Percentiles rank a stretch among this genome's conserved stretches.
Evolutionary conservation across 169 alveolate species (phyloP).

Genomic region (Plasmodium knowlesi): DNA sequence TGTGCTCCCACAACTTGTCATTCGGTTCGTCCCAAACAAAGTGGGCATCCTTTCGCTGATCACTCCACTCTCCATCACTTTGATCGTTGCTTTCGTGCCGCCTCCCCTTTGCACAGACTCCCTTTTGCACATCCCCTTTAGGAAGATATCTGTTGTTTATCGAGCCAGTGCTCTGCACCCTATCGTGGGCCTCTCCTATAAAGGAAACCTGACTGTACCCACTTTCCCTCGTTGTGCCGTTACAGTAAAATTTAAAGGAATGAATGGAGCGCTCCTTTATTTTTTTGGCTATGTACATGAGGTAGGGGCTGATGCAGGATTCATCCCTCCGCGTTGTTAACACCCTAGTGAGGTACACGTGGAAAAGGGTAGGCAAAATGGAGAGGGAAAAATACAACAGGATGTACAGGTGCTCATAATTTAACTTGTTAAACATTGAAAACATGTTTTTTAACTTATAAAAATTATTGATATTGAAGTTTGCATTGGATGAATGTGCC

Average conservation of each 20-base stretch:
- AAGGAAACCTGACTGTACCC: background rate
- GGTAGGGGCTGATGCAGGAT: slow-evolving; percentile 2
- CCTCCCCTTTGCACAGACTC: background rate
- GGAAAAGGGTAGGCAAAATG: slow-evolving; percentile 32
- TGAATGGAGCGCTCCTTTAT: background rate
- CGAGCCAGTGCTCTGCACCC: background rate
- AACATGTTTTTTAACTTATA: slow-evolving; percentile 32
- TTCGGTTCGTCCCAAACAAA: background rate
- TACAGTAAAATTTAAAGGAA: background rate
- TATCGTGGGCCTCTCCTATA: background rate
- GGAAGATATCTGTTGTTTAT: background rate
- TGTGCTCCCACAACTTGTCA: slow-evolving; percentile 10
- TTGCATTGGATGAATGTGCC: background rate
- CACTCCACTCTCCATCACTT: background rate
- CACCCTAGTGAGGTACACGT: slow-evolving; percentile 23
- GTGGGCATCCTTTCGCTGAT: background rate
- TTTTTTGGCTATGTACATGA: slow-evolving; percentile 13
- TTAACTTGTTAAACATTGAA: slow-evolving; percentile 13
- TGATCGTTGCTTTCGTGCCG: background rate
- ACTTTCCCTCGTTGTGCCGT: background rate
- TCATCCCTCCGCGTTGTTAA: background rate
- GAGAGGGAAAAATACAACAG: slow-evolving; percentile 48
- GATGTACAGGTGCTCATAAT: slow-evolving; percentile 41
- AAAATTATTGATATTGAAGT: slow-evolving; percentile 12
- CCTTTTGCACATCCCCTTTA: background rate